These are phyloP conservation scores for Hysterium pulicare DNA, from an alignment of 2,329 filamentous ascomycete species.

Conservation along the genomic window DNA sequence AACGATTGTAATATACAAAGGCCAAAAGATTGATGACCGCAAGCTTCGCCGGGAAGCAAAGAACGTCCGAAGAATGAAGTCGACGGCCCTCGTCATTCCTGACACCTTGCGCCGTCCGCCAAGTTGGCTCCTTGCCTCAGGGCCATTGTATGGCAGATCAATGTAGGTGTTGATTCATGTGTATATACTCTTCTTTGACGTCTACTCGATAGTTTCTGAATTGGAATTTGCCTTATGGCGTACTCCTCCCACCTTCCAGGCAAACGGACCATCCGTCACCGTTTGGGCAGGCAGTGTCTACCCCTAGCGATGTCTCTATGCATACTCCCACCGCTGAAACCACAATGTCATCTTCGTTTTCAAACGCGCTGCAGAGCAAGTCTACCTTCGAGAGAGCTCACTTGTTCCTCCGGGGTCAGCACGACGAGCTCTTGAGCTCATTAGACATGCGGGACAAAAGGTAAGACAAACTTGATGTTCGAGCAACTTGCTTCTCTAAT, in stretches of 20 bases:
- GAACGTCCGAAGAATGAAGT: slow-evolving; percentile 6
- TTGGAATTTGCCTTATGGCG: slow-evolving; percentile 25
- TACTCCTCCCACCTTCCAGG: slow-evolving; percentile 6
- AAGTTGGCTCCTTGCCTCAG: too few relatives aligned
- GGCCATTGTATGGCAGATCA: too few relatives aligned
- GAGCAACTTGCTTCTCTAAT: not conserved
- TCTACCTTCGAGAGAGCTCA: slow-evolving; percentile 19
- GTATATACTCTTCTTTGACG: too few relatives aligned
- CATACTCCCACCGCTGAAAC: slow-evolving; percentile 14
- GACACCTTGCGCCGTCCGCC: too few relatives aligned
- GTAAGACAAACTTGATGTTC: slow-evolving; percentile 10
- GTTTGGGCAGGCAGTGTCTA: slow-evolving; percentile 8
- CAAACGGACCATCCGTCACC: slow-evolving; percentile 14
- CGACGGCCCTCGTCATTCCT: too few relatives aligned
- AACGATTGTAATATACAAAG: slow-evolving; percentile 18
- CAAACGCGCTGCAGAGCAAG: slow-evolving; percentile 12
- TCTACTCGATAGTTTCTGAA: too few relatives aligned
- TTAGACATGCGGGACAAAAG: slow-evolving; percentile 21
- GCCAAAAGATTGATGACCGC: slow-evolving; percentile 20
- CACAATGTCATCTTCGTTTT: slow-evolving; percentile 22
- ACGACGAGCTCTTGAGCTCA: slow-evolving; percentile 20
- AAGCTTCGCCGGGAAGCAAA: slow-evolving; percentile 26
- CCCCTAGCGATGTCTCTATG: slow-evolving; percentile 20
- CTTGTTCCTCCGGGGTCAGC: slow-evolving; percentile 23
- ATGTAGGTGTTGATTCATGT: too few relatives aligned